Evolutionary conservation across 2,329 filamentous ascomycete genomes (phyloP), one percentile per base, ranked within the genome.

Genomic region (Penicillium sp.): DNA sequence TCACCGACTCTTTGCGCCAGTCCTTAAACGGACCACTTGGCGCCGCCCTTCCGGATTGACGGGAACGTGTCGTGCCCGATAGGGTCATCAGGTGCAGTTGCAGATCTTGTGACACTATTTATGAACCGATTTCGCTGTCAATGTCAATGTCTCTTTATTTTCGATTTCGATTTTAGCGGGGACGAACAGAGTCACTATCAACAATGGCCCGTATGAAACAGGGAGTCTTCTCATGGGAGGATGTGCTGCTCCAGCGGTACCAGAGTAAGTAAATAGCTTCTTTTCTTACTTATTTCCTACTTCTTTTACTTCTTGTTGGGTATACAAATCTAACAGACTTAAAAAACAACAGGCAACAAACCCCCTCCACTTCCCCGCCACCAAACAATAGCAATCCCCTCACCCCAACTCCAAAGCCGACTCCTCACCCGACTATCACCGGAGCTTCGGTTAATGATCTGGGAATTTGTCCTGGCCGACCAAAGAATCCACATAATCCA

Each of bases 221-320:
- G 39, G 74, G 74, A 0, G 68, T 75, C 2, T 75, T 76, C 60
- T 75, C 72, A 7, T 76, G 74, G 73, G 73, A 76, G 60, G 74
- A 76, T 66, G 73, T 76, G 12, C 61, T 76, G 41, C 68, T 71
- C 29, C 73, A 76, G 50, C 72, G 73, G 57, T 76, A 75, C 60
- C 72, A 74, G 56, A 74, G 74, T 76, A 50, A 63, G 70, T n/a
- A 25, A 43, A 27, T 70, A 21, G 7, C 31, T 12, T 23, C 9
- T 21, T 23, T 49, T 25, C 29, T 29, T 29, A 29, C 15, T 21
- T 38, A 13, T 31, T 21, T 4, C 33, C 10, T 19, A 50, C 19
- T 12, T 19, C 4, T 12, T 31, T 27, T 27, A 27, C 8, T 27
- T 27, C 27, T 53, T 53, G n/a, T 23, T 27, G 29, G 33, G 53